These are phyloP conservation scores for Mycothermus thermophilus DNA, from an alignment of 495 filamentous ascomycete genomes.

Conservation along the genomic window DNA sequence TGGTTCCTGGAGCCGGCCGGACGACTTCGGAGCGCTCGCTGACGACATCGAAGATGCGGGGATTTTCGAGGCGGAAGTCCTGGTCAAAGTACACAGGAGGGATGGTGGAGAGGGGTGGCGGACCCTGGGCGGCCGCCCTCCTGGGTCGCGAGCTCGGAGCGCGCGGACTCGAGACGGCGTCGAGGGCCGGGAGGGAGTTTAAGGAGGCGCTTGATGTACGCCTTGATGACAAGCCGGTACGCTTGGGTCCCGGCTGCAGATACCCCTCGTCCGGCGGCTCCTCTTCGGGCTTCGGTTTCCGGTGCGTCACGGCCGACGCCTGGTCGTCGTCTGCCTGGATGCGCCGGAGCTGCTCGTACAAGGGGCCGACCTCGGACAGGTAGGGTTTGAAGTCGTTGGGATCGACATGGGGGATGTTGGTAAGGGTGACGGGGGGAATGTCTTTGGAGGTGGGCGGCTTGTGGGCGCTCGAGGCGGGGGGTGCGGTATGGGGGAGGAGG, in stretches of 20 bases:
- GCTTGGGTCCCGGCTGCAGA: constrained; percentile 27
- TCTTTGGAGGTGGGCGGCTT: constrained; percentile 80
- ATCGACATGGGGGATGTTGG: constrained; percentile 77
- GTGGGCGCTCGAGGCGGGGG: constrained; percentile 50
- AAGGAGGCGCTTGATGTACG: constrained; percentile 35
- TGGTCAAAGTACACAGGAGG: constrained; percentile 89
- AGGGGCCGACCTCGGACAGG: constrained; percentile 60
- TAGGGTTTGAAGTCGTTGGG: constrained; percentile 68
- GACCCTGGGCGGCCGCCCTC: constrained; percentile 43
- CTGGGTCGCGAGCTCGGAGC: constrained; percentile 39
- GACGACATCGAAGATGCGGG: constrained; percentile 89
- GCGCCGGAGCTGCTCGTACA: constrained; percentile 72
- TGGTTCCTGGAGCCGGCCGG: constrained; percentile 41
- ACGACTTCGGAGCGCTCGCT: constrained; percentile 93
- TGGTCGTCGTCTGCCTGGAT: constrained; percentile 56
- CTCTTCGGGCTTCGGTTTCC: constrained; percentile 36
- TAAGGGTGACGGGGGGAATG: constrained; percentile 86
- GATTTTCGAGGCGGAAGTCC: constrained; percentile 91
- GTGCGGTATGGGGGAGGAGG: constrained; percentile 57
- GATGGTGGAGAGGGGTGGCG: constrained; percentile 82
- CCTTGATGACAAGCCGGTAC: constrained; percentile 26
- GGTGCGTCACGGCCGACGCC: constrained; percentile 29
- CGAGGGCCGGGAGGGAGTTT: constrained; percentile 36
- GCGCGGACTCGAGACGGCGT: constrained; percentile 30
- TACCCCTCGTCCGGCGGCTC: constrained; percentile 33